Percentiles rank a stretch among this genome's conserved stretches.
These are phyloP conservation scores for Suhomyces sp. DNA, from an alignment of 805 yeast genomes.

Conservation along the genomic window DNA sequence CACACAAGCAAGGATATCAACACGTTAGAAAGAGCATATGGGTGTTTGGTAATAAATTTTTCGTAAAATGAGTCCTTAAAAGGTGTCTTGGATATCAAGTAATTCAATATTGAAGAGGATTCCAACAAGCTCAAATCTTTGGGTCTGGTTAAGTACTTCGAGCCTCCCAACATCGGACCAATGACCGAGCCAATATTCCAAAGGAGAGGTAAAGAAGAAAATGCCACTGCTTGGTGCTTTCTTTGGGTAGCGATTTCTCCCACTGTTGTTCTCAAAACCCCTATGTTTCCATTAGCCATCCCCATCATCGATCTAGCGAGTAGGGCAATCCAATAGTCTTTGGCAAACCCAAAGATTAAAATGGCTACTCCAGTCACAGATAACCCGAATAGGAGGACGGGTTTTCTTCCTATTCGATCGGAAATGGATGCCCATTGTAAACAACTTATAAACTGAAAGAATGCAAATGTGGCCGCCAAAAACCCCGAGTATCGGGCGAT, in stretches of 20 bases:
- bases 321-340: conserved; percentile 28
- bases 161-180: conserved; percentile 36
- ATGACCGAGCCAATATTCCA: conserved; percentile 32
- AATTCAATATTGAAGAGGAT: neutral
- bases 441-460: conserved; percentile 22
- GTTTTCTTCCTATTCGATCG: conserved; percentile 31
- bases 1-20: conserved; percentile 39
- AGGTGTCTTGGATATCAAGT: neutral
- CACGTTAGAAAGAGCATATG: conserved; percentile 55
- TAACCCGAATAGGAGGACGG: conserved; percentile 26
- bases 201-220: conserved; percentile 28
- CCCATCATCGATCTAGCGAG: conserved; percentile 30
- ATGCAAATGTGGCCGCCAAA: conserved; percentile 23
- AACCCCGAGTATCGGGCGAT: conserved; percentile 21
- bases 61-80: conserved; percentile 16
- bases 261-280: conserved; percentile 30
- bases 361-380: conserved; percentile 26
- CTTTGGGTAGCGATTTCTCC: conserved; percentile 32
- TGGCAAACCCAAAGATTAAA: conserved; percentile 28
- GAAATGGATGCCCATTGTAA: conserved; percentile 30
- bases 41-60: conserved; percentile 36
- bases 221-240: conserved; percentile 31
- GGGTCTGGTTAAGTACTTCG: conserved; percentile 28
- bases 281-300: conserved; percentile 28
- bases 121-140: conserved; percentile 6